A percentile compares a stretch with the other conserved stretches of the same genome.
These are phyloP conservation scores for Fremontodendron californicum DNA, from an alignment of 345 rosid species.

Conservation along the genomic window DNA sequence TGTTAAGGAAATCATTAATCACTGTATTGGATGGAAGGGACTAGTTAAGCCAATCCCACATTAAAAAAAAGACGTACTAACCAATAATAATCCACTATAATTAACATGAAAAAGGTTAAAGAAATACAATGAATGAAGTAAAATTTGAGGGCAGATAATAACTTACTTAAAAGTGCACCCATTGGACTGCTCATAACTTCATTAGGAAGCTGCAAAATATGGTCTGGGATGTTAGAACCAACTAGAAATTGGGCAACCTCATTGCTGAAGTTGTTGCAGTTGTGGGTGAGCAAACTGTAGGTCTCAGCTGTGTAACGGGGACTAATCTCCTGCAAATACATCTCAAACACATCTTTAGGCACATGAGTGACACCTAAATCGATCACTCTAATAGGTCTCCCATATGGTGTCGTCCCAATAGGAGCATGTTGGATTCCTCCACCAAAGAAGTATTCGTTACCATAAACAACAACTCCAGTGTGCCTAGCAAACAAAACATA, in stretches of 20 bases:
- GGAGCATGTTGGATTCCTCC: constrained; percentile 76
- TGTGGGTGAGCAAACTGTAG: constrained; percentile 77
- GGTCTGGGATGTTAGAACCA: constrained; percentile 70
- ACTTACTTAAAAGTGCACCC: constrained; percentile 87
- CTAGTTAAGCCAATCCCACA: background rate
- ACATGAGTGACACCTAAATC: constrained; percentile 84
- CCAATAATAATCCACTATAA: background rate
- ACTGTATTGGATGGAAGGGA: background rate
- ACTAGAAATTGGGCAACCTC: constrained; percentile 94
- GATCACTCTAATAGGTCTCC: constrained; percentile 58
- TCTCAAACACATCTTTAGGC: constrained; percentile 82
- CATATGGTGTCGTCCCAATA: constrained; percentile 75
- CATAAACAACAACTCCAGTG: constrained; percentile 82
- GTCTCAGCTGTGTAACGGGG: constrained; percentile 84
- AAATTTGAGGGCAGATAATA: background rate
- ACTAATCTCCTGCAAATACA: constrained; percentile 76
- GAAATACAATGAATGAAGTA: background rate
- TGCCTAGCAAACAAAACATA: constrained; percentile 54
- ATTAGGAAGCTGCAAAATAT: constrained; percentile 80
- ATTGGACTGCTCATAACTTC: constrained; percentile 92
- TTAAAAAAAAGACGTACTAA: background rate
- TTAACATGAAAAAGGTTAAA: background rate
- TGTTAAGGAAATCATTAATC: background rate
- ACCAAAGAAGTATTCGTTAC: constrained; percentile 77
- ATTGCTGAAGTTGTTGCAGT: constrained; percentile 90